These are phyloP conservation scores for Handroanthus guayacan DNA, from an alignment of 257 asterid genomes.

Conservation along the genomic window DNA sequence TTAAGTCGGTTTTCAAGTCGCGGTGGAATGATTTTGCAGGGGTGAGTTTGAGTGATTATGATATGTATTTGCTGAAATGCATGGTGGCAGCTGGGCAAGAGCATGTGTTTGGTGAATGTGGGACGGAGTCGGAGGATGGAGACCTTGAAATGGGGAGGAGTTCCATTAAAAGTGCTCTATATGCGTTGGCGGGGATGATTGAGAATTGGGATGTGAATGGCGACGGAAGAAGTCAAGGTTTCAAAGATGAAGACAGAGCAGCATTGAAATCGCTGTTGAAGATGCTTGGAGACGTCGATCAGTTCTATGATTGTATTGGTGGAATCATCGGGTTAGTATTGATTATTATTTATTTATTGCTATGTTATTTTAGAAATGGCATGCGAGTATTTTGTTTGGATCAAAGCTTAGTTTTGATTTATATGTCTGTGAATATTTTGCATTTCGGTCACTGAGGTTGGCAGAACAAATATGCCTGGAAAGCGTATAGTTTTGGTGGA, in stretches of 20 bases:
- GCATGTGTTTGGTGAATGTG: slow-evolving; percentile 66
- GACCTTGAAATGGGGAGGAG: slow-evolving; percentile 49
- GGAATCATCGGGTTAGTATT: slow-evolving; percentile 90
- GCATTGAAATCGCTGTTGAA: slow-evolving; percentile 74
- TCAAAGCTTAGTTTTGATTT: slow-evolving; percentile 11
- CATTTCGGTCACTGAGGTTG: not conserved
- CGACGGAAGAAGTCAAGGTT: slow-evolving; percentile 38
- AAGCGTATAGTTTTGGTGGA: not conserved
- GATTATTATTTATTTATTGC: slow-evolving; percentile 24
- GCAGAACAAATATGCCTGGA: slow-evolving; percentile 2
- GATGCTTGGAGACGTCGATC: slow-evolving; percentile 81
- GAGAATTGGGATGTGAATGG: slow-evolving; percentile 73
- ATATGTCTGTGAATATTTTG: slow-evolving; percentile 3
- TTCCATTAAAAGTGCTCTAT: slow-evolving; percentile 71
- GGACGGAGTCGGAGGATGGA: slow-evolving; percentile 38
- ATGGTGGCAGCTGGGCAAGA: slow-evolving; percentile 87
- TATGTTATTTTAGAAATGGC: slow-evolving; percentile 5
- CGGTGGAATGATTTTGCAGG: slow-evolving; percentile 48
- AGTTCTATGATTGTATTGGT: slow-evolving; percentile 92
- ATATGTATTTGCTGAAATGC: slow-evolving; percentile 78
- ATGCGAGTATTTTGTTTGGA: not conserved
- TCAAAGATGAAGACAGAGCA: slow-evolving; percentile 52
- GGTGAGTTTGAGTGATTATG: slow-evolving; percentile 61
- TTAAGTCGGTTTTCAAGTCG: slow-evolving; percentile 53
- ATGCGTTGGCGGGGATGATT: slow-evolving; percentile 85